Percentiles rank a stretch among this genome's conserved stretches.
Evolutionary conservation across 805 yeast genomes (phyloP).

Genomic region (Lipomyces yamanashiensis): DNA sequence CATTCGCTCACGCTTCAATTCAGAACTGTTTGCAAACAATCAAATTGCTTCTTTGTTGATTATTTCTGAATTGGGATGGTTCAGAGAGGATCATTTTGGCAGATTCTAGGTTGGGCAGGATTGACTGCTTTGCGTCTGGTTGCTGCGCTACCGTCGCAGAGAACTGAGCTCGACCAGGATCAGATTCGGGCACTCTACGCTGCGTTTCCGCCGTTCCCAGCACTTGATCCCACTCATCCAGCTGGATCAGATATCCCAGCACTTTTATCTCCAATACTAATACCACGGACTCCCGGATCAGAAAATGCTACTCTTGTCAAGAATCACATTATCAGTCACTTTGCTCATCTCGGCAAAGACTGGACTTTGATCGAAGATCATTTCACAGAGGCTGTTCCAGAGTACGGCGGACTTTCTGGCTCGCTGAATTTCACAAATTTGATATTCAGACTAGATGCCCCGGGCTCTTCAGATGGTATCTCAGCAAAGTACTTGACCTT

Average conservation of each 20-base stretch:
- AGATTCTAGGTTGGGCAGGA: neutral
- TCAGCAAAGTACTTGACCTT: constrained; percentile 38
- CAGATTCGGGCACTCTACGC: constrained; percentile 15
- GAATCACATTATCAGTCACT: constrained; percentile 47
- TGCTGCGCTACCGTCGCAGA: constrained; percentile 18
- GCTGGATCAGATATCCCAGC: neutral
- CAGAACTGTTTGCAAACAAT: no score
- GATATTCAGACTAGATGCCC: constrained; percentile 44
- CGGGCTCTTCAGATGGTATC: constrained; percentile 20
- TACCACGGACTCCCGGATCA: constrained; percentile 52
- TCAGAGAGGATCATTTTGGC: neutral
- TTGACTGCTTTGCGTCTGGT: neutral
- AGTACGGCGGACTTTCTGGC: constrained; percentile 21
- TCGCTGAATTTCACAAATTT: constrained; percentile 48
- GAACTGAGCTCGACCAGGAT: constrained; percentile 11
- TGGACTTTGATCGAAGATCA: constrained; percentile 34
- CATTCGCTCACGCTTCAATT: no score
- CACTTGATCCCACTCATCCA: constrained; percentile 22
- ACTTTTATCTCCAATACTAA: constrained; percentile 43
- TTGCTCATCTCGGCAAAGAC: constrained; percentile 38
- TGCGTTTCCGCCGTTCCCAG: constrained; percentile 26
- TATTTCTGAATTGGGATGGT: neutral
- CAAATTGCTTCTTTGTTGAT: no score
- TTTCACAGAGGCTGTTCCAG: constrained; percentile 38
- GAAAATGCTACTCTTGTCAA: constrained; percentile 48